These are phyloP conservation scores for Sclerotiophoma versabilis DNA, from an alignment of 2,329 filamentous ascomycete species.

Conservation along the genomic window DNA sequence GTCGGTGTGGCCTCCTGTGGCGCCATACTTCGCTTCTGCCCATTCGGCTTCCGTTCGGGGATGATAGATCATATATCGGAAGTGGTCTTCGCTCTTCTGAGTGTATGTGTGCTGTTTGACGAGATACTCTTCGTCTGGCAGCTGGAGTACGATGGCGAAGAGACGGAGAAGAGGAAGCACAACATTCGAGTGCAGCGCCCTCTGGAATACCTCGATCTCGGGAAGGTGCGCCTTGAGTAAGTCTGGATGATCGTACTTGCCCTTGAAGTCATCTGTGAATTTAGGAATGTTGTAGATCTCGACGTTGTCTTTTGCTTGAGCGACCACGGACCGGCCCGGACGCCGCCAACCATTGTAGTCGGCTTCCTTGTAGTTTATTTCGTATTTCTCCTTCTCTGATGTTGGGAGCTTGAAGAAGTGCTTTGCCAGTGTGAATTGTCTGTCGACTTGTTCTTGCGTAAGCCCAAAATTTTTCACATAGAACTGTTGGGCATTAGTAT, in stretches of 20 bases:
- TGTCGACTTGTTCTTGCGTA: conserved; percentile 65
- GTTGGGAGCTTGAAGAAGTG: conserved; percentile 64
- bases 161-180: conserved; percentile 65
- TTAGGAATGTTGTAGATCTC: conserved; percentile 69
- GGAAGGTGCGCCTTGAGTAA: conserved; percentile 51
- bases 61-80: conserved; percentile 69
- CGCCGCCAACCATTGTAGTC: conserved; percentile 61
- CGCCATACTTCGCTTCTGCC: conserved; percentile 53
- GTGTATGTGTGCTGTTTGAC: conserved; percentile 65
- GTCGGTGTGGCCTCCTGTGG: conserved; percentile 63
- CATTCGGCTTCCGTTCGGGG: conserved; percentile 58
- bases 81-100: conserved; percentile 64
- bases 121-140: conserved; percentile 66
- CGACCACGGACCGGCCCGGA: conserved; percentile 45
- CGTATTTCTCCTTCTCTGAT: conserved; percentile 67
- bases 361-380: conserved; percentile 52
- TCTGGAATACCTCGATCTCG: conserved; percentile 65
- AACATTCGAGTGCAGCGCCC: conserved; percentile 60
- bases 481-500: conserved; percentile 53
- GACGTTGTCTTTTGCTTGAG: conserved; percentile 59
- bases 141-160: conserved; percentile 67
- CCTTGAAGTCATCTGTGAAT: conserved; percentile 65
- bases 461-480: conserved; percentile 68
- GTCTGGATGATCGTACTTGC: conserved; percentile 47
- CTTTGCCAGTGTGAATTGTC: conserved; percentile 67